phyloP scores from a whole-genome alignment of 306 rosid species.

The Vigna radiata region DNA sequence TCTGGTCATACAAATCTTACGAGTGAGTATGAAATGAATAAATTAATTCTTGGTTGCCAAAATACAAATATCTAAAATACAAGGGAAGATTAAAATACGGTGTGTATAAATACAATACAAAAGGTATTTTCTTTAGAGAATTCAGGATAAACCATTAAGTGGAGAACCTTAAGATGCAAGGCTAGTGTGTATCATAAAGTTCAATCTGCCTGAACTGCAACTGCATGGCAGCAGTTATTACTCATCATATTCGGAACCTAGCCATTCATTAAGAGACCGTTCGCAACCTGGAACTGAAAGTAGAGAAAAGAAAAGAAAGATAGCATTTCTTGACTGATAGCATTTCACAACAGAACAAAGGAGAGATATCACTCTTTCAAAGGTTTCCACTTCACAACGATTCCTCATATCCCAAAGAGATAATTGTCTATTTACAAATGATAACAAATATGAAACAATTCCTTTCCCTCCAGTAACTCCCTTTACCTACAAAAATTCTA shows the following conservation, averaged over 20 bases:
- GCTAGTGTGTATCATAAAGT: slow-evolving; percentile 1
- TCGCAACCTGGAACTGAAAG: background rate
- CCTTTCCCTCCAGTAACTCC: background rate
- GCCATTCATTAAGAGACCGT: background rate
- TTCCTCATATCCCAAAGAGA: background rate
- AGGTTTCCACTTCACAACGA: background rate
- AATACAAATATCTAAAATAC: background rate
- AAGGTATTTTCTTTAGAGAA: slow-evolving; percentile 40
- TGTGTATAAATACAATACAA: too few species aligned
- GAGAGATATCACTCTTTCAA: background rate
- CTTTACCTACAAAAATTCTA: background rate
- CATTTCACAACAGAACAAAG: background rate
- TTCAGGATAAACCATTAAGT: slow-evolving; percentile 34
- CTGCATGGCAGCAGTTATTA: background rate
- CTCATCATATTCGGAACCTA: background rate
- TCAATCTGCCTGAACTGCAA: background rate
- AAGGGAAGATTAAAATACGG: too few species aligned
- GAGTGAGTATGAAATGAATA: background rate
- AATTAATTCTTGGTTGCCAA: background rate
- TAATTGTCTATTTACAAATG: background rate
- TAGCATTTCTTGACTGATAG: background rate
- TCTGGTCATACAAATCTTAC: background rate
- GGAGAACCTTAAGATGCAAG: background rate
- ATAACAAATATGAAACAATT: background rate
- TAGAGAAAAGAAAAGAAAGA: background rate